A percentile compares a stretch with the other conserved stretches of the same genome.
phyloP scores from a whole-genome alignment of 257 asterid genomes.

The Mentha longifolia region DNA sequence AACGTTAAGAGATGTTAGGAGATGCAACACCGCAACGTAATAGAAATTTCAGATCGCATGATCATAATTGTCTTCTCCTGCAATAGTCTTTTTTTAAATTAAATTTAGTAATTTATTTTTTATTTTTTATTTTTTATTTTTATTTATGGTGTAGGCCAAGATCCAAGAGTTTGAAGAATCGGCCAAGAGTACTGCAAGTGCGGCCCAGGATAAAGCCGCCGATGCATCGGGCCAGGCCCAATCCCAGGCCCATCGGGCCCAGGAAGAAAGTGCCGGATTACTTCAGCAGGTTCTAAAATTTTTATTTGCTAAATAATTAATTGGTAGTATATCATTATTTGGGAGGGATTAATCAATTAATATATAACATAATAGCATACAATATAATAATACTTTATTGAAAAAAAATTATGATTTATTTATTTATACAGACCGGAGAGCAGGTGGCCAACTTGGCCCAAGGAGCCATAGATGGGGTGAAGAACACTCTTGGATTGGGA shows the following conservation, averaged over 20 bases:
- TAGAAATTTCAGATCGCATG: too few relatives aligned
- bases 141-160: conserved; percentile 43
- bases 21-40: too few relatives aligned
- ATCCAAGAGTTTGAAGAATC: conserved; percentile 61
- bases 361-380: neutral
- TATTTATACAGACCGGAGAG: conserved; percentile 53
- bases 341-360: too few relatives aligned
- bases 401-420: too few relatives aligned
- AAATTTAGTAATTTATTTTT: too few relatives aligned
- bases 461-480: conserved; percentile 77
- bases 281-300: conserved; percentile 54
- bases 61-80: too few relatives aligned
- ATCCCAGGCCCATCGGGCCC: conserved; percentile 44
- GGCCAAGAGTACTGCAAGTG: conserved; percentile 51
- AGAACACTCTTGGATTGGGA: conserved; percentile 69
- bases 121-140: too few relatives aligned
- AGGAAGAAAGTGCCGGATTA: conserved; percentile 51
- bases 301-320: neutral
- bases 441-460: conserved; percentile 67
- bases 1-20: too few relatives aligned
- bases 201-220: conserved; percentile 53
- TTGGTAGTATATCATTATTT: too few relatives aligned
- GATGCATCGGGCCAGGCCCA: conserved; percentile 45
- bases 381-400: neutral
- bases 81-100: too few relatives aligned